Evolutionary conservation across 192 early-diverging fungal genomes (phyloP).

Genomic region (Backusella circina): DNA sequence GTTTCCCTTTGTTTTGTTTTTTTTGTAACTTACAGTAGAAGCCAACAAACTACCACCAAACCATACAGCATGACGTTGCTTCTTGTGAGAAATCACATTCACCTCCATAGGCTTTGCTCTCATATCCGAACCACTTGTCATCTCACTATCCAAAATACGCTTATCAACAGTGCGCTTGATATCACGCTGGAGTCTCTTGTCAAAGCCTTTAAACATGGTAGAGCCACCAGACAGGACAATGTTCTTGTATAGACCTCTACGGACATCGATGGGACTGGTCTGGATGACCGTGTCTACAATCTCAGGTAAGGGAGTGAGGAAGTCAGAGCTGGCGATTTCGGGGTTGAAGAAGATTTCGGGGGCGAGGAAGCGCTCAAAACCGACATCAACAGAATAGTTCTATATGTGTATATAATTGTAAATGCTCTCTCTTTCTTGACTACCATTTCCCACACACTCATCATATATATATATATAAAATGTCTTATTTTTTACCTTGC

Average conservation of each 20-base stretch:
- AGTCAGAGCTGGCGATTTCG: constrained; percentile 95
- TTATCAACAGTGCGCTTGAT: constrained; percentile 83
- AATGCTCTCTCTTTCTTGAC: not conserved
- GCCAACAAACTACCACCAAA: constrained; percentile 95
- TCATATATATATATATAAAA: not conserved
- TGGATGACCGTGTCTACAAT: constrained; percentile 97
- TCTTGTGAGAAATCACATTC: constrained; percentile 97
- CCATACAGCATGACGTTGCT: constrained; percentile 99
- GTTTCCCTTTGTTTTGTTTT: too few relatives aligned
- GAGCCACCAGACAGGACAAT: constrained; percentile 98
- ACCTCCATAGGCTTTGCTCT: constrained; percentile 82
- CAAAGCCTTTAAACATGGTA: constrained; percentile 99
- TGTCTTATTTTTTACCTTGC: constrained; percentile 57
- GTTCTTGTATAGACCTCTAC: constrained; percentile 98
- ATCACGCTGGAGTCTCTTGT: constrained; percentile 90
- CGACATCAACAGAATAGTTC: constrained; percentile 93
- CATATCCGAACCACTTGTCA: constrained; percentile 63
- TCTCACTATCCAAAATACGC: constrained; percentile 71
- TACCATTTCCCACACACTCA: too few relatives aligned
- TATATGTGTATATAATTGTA: too few relatives aligned
- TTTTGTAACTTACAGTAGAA: constrained; percentile 79
- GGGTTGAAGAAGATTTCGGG: constrained; percentile 99
- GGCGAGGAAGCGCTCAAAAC: constrained; percentile 98
- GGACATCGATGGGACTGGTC: constrained; percentile 94
- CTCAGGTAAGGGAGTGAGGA: constrained; percentile 92